Conservation (phyloP, 2,329 filamentous ascomycete genomes). For the Fusarium pininemorale region DNA sequence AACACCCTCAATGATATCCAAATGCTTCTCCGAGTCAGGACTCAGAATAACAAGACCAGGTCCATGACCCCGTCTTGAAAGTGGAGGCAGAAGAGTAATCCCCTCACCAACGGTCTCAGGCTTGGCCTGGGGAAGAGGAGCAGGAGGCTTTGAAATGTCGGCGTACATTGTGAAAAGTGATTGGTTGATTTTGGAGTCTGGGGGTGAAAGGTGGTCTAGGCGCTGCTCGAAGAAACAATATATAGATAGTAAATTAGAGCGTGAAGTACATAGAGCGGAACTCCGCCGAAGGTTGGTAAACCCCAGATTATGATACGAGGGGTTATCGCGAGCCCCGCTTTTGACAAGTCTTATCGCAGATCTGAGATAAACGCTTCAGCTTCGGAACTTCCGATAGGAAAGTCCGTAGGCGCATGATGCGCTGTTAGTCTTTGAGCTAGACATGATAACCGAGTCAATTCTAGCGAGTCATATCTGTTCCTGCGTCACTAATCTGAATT, state of each 20-base stretch:
- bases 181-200: background rate
- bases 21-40: background rate
- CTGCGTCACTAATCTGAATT: background rate
- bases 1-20: conserved; percentile 44
- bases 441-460: background rate
- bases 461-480: background rate
- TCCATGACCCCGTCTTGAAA: conserved; percentile 49
- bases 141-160: conserved; percentile 41
- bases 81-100: conserved; percentile 44
- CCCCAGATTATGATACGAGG: background rate
- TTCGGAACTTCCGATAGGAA: conserved; percentile 27
- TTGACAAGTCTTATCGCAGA: background rate
- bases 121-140: conserved; percentile 37
- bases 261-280: background rate
- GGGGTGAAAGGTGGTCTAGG: background rate
- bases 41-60: conserved; percentile 49
- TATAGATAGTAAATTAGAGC: background rate
- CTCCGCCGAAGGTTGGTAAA: background rate
- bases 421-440: background rate
- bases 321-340: background rate
- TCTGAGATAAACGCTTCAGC: background rate
- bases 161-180: conserved; percentile 31
- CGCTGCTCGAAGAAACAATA: background rate
- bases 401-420: background rate
- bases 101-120: conserved; percentile 22